Conservation (phyloP, 2,329 filamentous ascomycete genomes). For the Grosmannia penicillata region DNA sequence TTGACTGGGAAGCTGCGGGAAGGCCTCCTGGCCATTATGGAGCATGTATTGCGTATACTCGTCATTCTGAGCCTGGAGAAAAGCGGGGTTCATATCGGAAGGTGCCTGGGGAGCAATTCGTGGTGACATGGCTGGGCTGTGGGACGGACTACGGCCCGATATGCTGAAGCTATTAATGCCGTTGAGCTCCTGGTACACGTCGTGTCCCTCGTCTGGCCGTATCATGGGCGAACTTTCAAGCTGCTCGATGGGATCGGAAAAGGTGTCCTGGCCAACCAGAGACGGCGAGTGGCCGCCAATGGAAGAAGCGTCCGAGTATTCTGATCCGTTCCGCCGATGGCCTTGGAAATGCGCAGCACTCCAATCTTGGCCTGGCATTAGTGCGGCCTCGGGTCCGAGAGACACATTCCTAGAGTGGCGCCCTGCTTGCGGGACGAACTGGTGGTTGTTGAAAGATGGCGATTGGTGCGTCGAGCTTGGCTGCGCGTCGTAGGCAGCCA, state of each 20-base stretch:
- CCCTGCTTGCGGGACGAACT: conserved; percentile 32
- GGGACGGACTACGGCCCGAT: conserved; percentile 68
- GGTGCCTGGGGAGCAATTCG: conserved; percentile 42
- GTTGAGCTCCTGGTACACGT: conserved; percentile 62
- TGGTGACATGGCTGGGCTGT: conserved; percentile 53
- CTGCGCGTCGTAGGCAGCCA: conserved; percentile 31
- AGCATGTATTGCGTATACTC: conserved; percentile 27
- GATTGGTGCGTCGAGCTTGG: conserved; percentile 34
- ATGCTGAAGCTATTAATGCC: conserved; percentile 70
- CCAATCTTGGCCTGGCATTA: conserved; percentile 44
- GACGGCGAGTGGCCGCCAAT: conserved; percentile 66
- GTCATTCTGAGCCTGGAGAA: conserved; percentile 25
- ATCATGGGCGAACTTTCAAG: conserved; percentile 65
- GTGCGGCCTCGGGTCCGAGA: conserved; percentile 40
- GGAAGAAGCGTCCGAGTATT: conserved; percentile 82
- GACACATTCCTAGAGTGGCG: conserved; percentile 41
- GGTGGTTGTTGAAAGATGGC: conserved; percentile 40
- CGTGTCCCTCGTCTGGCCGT: conserved; percentile 49
- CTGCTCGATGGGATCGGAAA: conserved; percentile 62
- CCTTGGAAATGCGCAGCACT: conserved; percentile 48
- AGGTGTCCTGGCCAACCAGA: conserved; percentile 60
- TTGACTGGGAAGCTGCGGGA: conserved; percentile 33
- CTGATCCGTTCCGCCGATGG: conserved; percentile 79
- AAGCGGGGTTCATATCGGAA: conserved; percentile 31
- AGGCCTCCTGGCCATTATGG: conserved; percentile 31